Conservation (phyloP, 768 basidiomycete species). For the Phallus indusiatus region DNA sequence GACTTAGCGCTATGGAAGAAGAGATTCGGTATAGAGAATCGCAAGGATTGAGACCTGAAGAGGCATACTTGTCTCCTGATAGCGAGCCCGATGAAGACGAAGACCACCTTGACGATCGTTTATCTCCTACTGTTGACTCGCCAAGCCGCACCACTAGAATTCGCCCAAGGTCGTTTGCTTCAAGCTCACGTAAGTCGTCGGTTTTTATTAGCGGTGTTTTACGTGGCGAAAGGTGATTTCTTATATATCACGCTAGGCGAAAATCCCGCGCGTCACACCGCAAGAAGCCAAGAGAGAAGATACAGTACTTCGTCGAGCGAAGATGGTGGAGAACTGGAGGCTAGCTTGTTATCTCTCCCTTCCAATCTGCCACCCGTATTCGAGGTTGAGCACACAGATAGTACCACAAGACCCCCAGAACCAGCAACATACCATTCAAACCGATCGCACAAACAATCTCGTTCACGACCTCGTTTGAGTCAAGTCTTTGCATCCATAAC, state of each 20-base stretch:
- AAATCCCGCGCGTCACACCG: background rate
- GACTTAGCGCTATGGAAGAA: slow-evolving; percentile 48
- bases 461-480: background rate
- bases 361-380: slow-evolving; percentile 12
- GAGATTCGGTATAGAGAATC: slow-evolving; percentile 53
- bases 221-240: too few relatives aligned
- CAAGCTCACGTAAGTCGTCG: background rate
- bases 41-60: slow-evolving; percentile 34
- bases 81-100: slow-evolving; percentile 54
- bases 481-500: slow-evolving; percentile 1
- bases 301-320: slow-evolving; percentile 46
- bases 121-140: background rate
- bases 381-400: background rate
- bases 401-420: too few relatives aligned
- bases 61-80: slow-evolving; percentile 32
- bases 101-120: slow-evolving; percentile 29
- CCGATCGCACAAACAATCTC: background rate
- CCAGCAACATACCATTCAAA: too few relatives aligned
- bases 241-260: background rate
- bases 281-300: slow-evolving; percentile 17
- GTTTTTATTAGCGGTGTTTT: background rate
- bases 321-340: slow-evolving; percentile 30
- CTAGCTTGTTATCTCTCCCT: slow-evolving; percentile 26
- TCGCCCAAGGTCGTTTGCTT: background rate
- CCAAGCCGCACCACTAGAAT: background rate